phyloP scores from a whole-genome alignment of 768 basidiomycete species.

The Thelephora ganbajun region DNA sequence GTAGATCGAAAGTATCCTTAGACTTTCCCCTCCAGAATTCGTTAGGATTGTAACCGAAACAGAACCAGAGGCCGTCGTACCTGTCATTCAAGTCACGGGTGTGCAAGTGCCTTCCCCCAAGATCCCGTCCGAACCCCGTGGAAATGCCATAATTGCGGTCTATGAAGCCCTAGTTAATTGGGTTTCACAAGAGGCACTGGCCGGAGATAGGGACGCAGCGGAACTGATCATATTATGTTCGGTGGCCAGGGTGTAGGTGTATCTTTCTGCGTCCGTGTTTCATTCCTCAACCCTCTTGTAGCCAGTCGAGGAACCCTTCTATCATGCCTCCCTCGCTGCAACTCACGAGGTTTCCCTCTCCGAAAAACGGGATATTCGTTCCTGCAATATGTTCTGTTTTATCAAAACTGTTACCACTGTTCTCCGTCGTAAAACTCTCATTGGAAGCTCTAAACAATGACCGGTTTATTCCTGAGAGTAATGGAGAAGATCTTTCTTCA shows the following conservation, averaged over 20 bases:
- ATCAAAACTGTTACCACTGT: slow-evolving; percentile 42
- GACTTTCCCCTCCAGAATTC: neutral
- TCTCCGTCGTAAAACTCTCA: slow-evolving; percentile 44
- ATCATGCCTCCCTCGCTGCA: slow-evolving; percentile 56
- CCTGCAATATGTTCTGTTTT: slow-evolving; percentile 45
- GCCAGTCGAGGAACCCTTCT: slow-evolving; percentile 52
- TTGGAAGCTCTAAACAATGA: slow-evolving; percentile 44
- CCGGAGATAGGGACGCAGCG: slow-evolving; percentile 52
- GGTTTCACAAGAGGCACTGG: slow-evolving; percentile 60
- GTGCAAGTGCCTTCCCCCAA: slow-evolving; percentile 24
- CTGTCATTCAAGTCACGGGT: slow-evolving; percentile 62
- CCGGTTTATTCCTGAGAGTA: slow-evolving; percentile 48
- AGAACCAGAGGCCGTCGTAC: slow-evolving; percentile 22
- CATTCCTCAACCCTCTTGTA: slow-evolving; percentile 15
- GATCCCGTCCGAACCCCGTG: slow-evolving; percentile 26
- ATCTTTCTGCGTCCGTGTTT: neutral
- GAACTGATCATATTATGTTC: slow-evolving; percentile 59
- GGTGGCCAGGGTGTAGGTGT: slow-evolving; percentile 49
- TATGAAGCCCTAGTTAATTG: slow-evolving; percentile 50
- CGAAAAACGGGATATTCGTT: slow-evolving; percentile 13
- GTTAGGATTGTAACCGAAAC: slow-evolving; percentile 22
- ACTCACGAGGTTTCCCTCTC: slow-evolving; percentile 45
- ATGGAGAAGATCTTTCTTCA: slow-evolving; percentile 59
- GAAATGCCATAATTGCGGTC: slow-evolving; percentile 16
- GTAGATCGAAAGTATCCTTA: slow-evolving; percentile 17